A percentile compares a stretch with the other conserved stretches of the same genome.
phyloP scores from a whole-genome alignment of 2,329 filamentous ascomycete species.

The Pseudocercospora pini-densiflorae region DNA sequence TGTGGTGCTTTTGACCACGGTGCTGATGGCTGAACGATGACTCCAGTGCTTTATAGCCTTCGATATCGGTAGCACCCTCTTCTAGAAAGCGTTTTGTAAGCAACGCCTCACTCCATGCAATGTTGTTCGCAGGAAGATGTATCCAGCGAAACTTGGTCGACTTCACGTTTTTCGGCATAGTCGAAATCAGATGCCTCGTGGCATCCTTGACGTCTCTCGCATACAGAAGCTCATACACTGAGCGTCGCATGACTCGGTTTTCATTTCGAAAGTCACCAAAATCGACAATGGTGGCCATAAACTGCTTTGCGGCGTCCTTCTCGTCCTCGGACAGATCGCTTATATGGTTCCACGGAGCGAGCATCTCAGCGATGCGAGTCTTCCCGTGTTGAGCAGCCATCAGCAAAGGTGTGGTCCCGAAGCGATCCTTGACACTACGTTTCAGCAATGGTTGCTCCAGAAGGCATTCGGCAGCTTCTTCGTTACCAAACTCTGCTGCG shows the following conservation, averaged over 20 bases:
- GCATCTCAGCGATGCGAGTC: slow-evolving; percentile 47
- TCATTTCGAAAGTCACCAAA: slow-evolving; percentile 34
- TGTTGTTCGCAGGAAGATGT: slow-evolving; percentile 55
- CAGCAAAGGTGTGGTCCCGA: slow-evolving; percentile 50
- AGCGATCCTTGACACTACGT: slow-evolving; percentile 45
- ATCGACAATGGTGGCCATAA: slow-evolving; percentile 31
- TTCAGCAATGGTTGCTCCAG: slow-evolving; percentile 38
- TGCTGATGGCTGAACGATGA: slow-evolving; percentile 67
- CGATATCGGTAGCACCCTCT: slow-evolving; percentile 64
- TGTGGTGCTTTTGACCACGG: slow-evolving; percentile 61
- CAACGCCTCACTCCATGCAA: slow-evolving; percentile 66
- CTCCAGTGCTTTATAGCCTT: slow-evolving; percentile 66
- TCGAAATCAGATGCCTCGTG: slow-evolving; percentile 31
- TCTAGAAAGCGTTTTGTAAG: slow-evolving; percentile 69
- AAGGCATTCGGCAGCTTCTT: slow-evolving; percentile 29
- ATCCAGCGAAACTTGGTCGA: slow-evolving; percentile 51
- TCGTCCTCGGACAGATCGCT: slow-evolving; percentile 28
- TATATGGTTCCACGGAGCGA: slow-evolving; percentile 48
- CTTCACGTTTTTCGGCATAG: slow-evolving; percentile 47
- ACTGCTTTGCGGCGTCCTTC: slow-evolving; percentile 28
- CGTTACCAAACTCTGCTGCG: slow-evolving; percentile 35
- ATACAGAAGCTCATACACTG: slow-evolving; percentile 32
- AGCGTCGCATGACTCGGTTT: slow-evolving; percentile 31
- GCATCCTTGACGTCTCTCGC: slow-evolving; percentile 24
- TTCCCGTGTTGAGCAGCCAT: slow-evolving; percentile 47